Base-by-base conservation (phyloP, 2,329 filamentous ascomycete genomes). In the Diaporthe nobilis region DNA sequence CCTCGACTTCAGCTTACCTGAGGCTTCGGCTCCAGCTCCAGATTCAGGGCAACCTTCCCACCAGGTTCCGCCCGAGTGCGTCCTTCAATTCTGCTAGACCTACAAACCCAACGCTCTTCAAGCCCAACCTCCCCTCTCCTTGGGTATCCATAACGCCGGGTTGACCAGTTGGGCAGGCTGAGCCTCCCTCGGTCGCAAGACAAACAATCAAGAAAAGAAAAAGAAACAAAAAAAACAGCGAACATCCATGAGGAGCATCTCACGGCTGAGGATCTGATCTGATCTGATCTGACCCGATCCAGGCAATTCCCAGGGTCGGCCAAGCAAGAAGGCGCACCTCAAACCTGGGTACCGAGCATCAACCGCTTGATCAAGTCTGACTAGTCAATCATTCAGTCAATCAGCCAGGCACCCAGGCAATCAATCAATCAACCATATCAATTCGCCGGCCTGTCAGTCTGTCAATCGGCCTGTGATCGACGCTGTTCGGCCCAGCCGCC, bases 401-500 rank as follows among this genome's bases (percentile, higher is more conserved):
- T 67, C 63, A 49, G 8, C 20, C 44, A 63, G 22, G 5, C 44
- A 68, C 4, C 9, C 63, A 25, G 6, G 2, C 65, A 53, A 10
- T 65, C 60, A 31, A 47, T 49, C 42, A 68, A 39, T 39, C 65
- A 39, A 39, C 37, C 37, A 39, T 13, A 39, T 39, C 37, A 68
- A 51, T 51, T 37, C 63, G 20, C 31, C 65, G 39, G 15, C 15
- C 60, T 65, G 60, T 65, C 60, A 28, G 47, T 28, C 65, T 28
- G 34, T 42, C 65, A 55, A 39, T 20, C 49, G 65, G 47, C 49
- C 65, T 70, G 65, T 70, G 65, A 55, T 55, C 65, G 65, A 70
- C 65, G 49, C 65, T 70, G 65, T 47, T 70, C 49, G 65, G 65
- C 9, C 49, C 47, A 70, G 65, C 65, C 65, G 49, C 65, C 49